A percentile compares a stretch with the other conserved stretches of the same genome.
These are phyloP conservation scores for Podospora australis DNA, from an alignment of 495 filamentous ascomycete species.

Conservation along the genomic window DNA sequence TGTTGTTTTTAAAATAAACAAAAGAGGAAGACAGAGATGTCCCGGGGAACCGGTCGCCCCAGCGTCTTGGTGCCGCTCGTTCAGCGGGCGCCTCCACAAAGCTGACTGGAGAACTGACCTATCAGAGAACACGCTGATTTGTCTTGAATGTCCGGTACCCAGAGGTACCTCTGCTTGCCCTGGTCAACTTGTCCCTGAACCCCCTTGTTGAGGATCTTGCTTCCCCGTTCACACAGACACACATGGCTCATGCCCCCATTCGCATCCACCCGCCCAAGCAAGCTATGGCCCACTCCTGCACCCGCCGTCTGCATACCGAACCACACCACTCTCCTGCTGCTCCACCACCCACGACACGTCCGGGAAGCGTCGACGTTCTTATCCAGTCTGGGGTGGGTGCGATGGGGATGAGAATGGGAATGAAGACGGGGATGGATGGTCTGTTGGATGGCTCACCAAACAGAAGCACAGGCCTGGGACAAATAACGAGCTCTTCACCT, in stretches of 20 bases:
- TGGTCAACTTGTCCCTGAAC: conserved; percentile 5
- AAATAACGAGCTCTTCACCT: conserved; percentile 1
- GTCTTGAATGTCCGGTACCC: too few relatives aligned
- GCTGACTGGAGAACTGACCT: conserved; percentile 4
- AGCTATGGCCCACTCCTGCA: neutral
- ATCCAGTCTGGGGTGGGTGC: neutral
- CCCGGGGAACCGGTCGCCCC: conserved; percentile 17
- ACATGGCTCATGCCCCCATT: conserved; percentile 4
- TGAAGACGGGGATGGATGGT: neutral
- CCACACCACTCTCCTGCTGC: conserved; percentile 4
- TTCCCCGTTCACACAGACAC: conserved; percentile 5
- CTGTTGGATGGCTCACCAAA: neutral
- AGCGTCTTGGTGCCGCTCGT: conserved; percentile 7
- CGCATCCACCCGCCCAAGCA: conserved; percentile 4
- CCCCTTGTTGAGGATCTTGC: conserved; percentile 14
- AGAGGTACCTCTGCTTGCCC: conserved; percentile 8
- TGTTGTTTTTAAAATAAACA: neutral
- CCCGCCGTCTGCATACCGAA: conserved; percentile 1
- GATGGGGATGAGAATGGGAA: neutral
- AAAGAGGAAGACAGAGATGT: too few relatives aligned
- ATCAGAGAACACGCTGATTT: neutral
- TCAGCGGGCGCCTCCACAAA: neutral
- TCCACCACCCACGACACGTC: neutral
- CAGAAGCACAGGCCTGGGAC: neutral
- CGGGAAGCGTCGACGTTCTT: neutral